A percentile compares a stretch with the other conserved stretches of the same genome.
These are phyloP conservation scores for Clitopilus passeckerianus DNA, from an alignment of 768 basidiomycete genomes.

Conservation along the genomic window DNA sequence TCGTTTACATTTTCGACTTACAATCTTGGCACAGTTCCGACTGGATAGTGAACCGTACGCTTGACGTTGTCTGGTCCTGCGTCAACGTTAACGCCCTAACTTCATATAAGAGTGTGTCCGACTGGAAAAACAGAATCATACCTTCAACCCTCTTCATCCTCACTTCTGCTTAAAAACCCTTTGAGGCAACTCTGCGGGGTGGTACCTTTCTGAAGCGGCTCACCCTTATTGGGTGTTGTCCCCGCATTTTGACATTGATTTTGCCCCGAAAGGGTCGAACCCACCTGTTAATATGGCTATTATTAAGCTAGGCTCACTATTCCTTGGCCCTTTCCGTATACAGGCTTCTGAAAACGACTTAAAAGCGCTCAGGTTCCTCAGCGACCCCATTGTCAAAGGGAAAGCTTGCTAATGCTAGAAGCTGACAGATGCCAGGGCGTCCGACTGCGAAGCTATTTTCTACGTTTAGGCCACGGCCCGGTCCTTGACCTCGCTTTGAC, in stretches of 20 bases:
- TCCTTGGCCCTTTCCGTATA: neutral
- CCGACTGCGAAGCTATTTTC: constrained; percentile 70
- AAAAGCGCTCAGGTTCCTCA: constrained; percentile 50
- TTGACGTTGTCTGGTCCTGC: no score
- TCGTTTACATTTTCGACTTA: no score
- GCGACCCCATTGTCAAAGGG: constrained; percentile 46
- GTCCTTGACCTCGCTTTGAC: constrained; percentile 62
- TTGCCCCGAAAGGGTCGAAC: constrained; percentile 57
- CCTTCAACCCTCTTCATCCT: no score
- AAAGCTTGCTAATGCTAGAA: no score
- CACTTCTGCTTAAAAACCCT: no score
- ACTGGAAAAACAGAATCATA: no score
- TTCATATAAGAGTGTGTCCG: no score
- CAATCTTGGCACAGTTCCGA: no score
- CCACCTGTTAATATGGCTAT: constrained; percentile 63
- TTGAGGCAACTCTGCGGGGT: constrained; percentile 36
- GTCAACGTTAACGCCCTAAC: no score
- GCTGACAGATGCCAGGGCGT: constrained; percentile 50
- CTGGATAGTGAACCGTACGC: no score
- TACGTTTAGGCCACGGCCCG: constrained; percentile 81
- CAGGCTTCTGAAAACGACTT: constrained; percentile 51
- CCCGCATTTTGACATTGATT: constrained; percentile 47
- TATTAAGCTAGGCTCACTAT: constrained; percentile 34
- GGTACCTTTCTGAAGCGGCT: constrained; percentile 74
- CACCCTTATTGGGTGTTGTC: constrained; percentile 62